Conservation (phyloP, 1,139 yeast genomes). For the Sugiyamaella grinbergsii region DNA sequence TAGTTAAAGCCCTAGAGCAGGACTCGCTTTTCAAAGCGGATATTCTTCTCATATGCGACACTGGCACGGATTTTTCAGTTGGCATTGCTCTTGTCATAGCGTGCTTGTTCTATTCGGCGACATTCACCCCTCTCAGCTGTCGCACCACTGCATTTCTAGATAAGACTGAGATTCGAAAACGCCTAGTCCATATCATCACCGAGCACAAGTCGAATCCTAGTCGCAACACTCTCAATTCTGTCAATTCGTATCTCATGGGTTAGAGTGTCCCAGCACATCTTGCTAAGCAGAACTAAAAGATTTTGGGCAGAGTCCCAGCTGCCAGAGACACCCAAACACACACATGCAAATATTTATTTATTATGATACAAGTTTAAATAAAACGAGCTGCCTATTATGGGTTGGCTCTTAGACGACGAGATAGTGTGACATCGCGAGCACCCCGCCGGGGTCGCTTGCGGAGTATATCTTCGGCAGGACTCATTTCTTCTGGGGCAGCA, state of each 20-base stretch:
- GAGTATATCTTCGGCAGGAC: slow-evolving; percentile 31
- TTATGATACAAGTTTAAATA: neutral
- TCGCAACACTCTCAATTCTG: slow-evolving; percentile 64
- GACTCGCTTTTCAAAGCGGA: slow-evolving; percentile 24
- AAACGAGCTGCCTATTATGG: slow-evolving; percentile 1
- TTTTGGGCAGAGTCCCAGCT: no score
- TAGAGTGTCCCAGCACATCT: neutral
- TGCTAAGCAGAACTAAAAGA: neutral
- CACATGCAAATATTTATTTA: neutral
- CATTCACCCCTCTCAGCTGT: slow-evolving; percentile 43
- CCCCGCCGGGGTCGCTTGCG: slow-evolving; percentile 13
- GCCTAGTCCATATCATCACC: slow-evolving; percentile 54
- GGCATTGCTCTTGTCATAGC: slow-evolving; percentile 59
- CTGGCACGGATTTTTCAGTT: slow-evolving; percentile 66
- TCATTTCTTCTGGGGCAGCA: slow-evolving; percentile 25
- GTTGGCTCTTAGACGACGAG: slow-evolving; percentile 15
- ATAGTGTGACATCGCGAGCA: slow-evolving; percentile 6
- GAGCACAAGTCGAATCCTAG: slow-evolving; percentile 66
- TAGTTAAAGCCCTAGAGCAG: slow-evolving; percentile 38
- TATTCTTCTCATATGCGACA: slow-evolving; percentile 57
- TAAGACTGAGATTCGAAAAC: slow-evolving; percentile 53
- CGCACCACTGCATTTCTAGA: slow-evolving; percentile 32
- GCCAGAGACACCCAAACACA: no score
- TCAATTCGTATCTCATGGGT: slow-evolving; percentile 37
- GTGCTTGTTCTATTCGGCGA: slow-evolving; percentile 49